Conservation (phyloP, 495 filamentous ascomycete species). For the Podospora tetraspora region DNA sequence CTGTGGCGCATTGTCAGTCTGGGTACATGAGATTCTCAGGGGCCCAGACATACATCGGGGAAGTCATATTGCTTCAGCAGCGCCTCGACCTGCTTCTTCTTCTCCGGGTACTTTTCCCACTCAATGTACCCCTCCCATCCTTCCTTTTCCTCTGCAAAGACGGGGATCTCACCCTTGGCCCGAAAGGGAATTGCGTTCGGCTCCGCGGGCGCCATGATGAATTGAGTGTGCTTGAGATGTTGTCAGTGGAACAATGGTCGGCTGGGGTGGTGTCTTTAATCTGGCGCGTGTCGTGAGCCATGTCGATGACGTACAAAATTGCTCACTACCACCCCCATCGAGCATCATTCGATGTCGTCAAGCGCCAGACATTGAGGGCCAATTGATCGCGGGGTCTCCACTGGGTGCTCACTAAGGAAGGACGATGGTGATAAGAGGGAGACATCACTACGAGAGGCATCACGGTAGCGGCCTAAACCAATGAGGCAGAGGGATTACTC, state of each 20-base stretch:
- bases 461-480: too few species aligned
- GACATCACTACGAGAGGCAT: neutral
- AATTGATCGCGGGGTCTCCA: neutral
- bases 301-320: neutral
- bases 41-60: slow-evolving; percentile 19
- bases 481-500: neutral
- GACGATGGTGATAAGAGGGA: neutral
- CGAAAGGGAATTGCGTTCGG: slow-evolving; percentile 21
- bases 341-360: neutral
- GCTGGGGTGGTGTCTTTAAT: neutral
- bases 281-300: neutral
- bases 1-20: slow-evolving; percentile 5
- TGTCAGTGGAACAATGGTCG: neutral
- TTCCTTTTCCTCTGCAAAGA: slow-evolving; percentile 21
- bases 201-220: slow-evolving; percentile 19
- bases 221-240: neutral
- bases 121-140: slow-evolving; percentile 50
- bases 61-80: slow-evolving; percentile 55
- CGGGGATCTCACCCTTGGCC: slow-evolving; percentile 16
- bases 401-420: neutral
- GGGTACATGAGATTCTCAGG: too few species aligned
- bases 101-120: slow-evolving; percentile 66
- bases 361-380: neutral
- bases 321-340: neutral
- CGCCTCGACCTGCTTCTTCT: slow-evolving; percentile 52